These are phyloP conservation scores for Cercospora sojina DNA, from an alignment of 2,329 filamentous ascomycete species.

Conservation along the genomic window DNA sequence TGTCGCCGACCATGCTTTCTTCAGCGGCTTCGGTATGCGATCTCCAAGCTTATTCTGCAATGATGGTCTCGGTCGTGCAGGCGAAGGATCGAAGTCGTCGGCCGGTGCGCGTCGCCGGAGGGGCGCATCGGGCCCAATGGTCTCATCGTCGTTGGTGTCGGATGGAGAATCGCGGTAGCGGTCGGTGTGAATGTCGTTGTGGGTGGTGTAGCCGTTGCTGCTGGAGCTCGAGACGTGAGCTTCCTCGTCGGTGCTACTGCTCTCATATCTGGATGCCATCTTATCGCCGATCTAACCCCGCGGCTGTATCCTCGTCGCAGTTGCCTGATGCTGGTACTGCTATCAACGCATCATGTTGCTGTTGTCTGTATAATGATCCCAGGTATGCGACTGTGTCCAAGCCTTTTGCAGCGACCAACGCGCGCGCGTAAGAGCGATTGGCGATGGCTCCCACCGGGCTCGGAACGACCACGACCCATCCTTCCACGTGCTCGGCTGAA, in stretches of 20 bases:
- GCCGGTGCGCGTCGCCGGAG: constrained; percentile 25
- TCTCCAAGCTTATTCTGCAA: constrained; percentile 31
- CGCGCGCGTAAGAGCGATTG: neutral
- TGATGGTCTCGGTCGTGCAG: constrained; percentile 16
- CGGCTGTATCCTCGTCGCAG: neutral
- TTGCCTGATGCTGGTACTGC: neutral
- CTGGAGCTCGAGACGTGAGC: constrained; percentile 20
- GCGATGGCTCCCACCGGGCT: neutral
- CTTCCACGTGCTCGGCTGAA: neutral
- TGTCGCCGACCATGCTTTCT: constrained; percentile 38
- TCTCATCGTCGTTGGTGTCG: constrained; percentile 37
- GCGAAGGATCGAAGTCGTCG: constrained; percentile 32
- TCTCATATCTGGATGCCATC: neutral
- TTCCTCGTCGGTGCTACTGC: constrained; percentile 12
- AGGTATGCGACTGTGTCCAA: neutral
- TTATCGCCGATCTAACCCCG: constrained; percentile 7
- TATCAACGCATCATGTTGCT: neutral
- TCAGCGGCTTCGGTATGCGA: constrained; percentile 31
- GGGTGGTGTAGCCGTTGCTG: constrained; percentile 19
- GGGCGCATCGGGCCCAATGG: constrained; percentile 30
- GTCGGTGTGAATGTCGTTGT: constrained; percentile 23
- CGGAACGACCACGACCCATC: neutral
- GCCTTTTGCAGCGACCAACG: neutral
- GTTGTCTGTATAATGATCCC: neutral
- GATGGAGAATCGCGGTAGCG: constrained; percentile 36